Evolutionary conservation across 2,329 filamentous ascomycete genomes (phyloP), one percentile per base, ranked within the genome.

Genomic region (Fusarium siculi): DNA sequence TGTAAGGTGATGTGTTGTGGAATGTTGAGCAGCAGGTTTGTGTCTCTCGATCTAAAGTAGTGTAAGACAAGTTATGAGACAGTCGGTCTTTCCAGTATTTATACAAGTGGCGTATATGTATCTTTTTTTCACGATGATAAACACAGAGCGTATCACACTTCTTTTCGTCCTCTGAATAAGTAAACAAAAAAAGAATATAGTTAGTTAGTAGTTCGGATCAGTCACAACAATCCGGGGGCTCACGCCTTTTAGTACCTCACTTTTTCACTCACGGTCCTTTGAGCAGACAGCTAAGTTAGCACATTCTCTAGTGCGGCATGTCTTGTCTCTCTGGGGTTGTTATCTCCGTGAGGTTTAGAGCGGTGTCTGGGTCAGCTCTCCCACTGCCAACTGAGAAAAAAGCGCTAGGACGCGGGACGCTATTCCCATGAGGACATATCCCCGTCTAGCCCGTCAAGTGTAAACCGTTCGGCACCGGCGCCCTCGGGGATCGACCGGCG

Each of bases 391-490:
- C 44, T 21, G 30, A 46, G 30, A 63, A 63, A 63, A 30, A 32
- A 53, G 28, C 63, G 63, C 63, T 65, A 65, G 34, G 59, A 32
- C 19, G 15, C 62, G 64, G 69, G 64, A 62, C 73, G 74, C 75
- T 72, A 77, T 73, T 74, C 74, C 70, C 68, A 72, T 77, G 65
- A 25, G 76, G 76, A 73, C 28, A 77, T 63, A 77, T 72, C 76
- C 61, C 75, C 74, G 74, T 64, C n/a, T 34, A 37, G 28, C 61
- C 75, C 74, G 74, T 64, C n/a, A 50, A 37, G 28, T 16, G 39
- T 64, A 28, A 30, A 42, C 23, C 14, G 43, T 55, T 56, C 68
- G 66, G 70, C 61, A 70, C 70, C 70, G 70, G 70, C 40, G 56
- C 19, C 44, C 23, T 73, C 70, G 70, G 71, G 71, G 71, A 73